Percentiles rank a stretch among this genome's conserved stretches.
Evolutionary conservation across 495 filamentous ascomycete species (phyloP).

Genomic region (Durotheca rogersii): DNA sequence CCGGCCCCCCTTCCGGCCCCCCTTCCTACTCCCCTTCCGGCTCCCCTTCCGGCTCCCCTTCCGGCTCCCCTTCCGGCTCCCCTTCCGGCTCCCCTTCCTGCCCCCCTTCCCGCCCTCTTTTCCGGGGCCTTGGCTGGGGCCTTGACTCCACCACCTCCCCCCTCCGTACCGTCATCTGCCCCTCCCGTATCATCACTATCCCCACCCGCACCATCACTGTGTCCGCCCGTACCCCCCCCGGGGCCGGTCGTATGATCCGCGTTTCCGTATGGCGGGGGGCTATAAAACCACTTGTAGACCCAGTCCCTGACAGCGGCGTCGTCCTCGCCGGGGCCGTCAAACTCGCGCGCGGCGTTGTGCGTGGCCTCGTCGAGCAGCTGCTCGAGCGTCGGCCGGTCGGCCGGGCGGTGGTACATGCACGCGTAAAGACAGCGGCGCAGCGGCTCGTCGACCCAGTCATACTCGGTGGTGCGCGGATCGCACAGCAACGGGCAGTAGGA

Average conservation of each 20-base stretch:
- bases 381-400: slow-evolving; percentile 21
- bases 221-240: neutral
- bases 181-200: too few species aligned
- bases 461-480: slow-evolving; percentile 3
- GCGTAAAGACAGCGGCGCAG: slow-evolving; percentile 19
- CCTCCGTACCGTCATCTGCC: too few species aligned
- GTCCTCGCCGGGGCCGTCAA: neutral
- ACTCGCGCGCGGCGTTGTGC: neutral
- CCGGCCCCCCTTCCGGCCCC: too few species aligned
- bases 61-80: too few species aligned
- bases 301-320: slow-evolving; percentile 12
- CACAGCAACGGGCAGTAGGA: slow-evolving; percentile 18
- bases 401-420: slow-evolving; percentile 29
- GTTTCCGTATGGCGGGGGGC: neutral
- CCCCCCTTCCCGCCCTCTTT: too few species aligned
- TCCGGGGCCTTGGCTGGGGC: too few species aligned
- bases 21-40: too few species aligned
- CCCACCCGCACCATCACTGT: too few species aligned
- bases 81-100: too few species aligned
- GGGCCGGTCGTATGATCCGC: slow-evolving; percentile 1
- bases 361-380: slow-evolving; percentile 1
- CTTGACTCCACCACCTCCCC: too few species aligned
- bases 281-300: slow-evolving; percentile 14
- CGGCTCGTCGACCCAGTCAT: slow-evolving; percentile 14
- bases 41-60: too few species aligned